Base-by-base conservation (phyloP, 805 yeast genomes). In the Blastobotrys attinorum region DNA sequence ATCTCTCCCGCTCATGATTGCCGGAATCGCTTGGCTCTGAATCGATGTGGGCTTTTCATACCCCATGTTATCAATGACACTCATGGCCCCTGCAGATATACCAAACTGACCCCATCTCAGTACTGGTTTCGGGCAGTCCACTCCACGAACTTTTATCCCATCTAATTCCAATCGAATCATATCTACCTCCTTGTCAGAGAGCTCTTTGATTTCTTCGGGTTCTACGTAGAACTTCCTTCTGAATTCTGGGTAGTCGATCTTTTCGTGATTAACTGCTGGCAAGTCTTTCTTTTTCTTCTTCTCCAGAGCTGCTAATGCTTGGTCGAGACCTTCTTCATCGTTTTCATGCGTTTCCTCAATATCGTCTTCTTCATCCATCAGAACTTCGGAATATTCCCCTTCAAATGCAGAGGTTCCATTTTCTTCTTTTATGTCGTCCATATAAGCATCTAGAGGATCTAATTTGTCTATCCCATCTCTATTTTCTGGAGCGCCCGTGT, bases 21-120 rank as follows among this genome's bases (percentile, higher is more conserved):
- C 83, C 0, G 98, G 97, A 18, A 89, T 70, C 0, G 96, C 88
- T 55, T 88, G 96, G 0, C 88, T 72, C 61, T 92, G 98, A 43
- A 92, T 87, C 0, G 96, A 76, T 0, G 97, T 85, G 1, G 97
- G 96, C 2, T 64, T 57, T 0, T 62, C 66, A 57, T 76, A 89
- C 5, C 68, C 60, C 7, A 82, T 59, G 11, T 66, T 65, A 2
- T 72, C 68, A 4, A 90, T 65, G 0, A 77, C 70, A 2, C 71
- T 62, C 66, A 76, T 67, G 1, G 80, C 69, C 1, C 71, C 67
- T 0, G 76, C 63, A 0, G 95, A 81, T 1, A 92, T 66, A 0
- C 96, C 96, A 44, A 88, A 66, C 48, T 86, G 90, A 2, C 83
- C 69, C 94, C 97, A 90, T 43, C 76, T 75, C 33, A 71, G 55